Evolutionary conservation across 805 yeast genomes (phyloP), one percentile per base, ranked within the genome.

Genomic region (Ogataea pilisensis): DNA sequence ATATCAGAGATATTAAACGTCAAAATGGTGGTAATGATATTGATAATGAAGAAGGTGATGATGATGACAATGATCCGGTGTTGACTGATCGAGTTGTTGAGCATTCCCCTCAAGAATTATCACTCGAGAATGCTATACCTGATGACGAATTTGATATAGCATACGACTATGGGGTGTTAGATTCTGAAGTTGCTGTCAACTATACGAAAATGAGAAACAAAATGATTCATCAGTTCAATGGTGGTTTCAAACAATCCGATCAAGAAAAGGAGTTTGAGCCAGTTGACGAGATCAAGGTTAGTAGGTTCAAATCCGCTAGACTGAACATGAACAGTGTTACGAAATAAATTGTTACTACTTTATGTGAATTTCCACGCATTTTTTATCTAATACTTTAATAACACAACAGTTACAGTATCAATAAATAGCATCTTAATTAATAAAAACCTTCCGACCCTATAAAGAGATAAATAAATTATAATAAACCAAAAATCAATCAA

Each of bases 301-400:
- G 95, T 54, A 66, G 88, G 38, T 87, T 87, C 60, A 83, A 70
- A 53, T 76, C 85, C 9, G 82, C 85, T 5, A 53, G 63, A 25
- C 42, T 61, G 17, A 65, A 59, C 30, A 39, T 52, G 35, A 37
- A 37, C 16, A 26, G 42, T 17, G 5, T 14, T 9, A 26, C 22
- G 4, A 26, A 22, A 8, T n/a, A 18, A 32, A 8, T 32, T 21
- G 35, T 32, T 21, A 11, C 11, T 12, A 32, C 11, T 11, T 14
- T 32, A 8, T 18, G 25, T 30, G 14, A 8, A 16, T 28, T 7
- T 18, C 22, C 26, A 29, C 20, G 14, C 11, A 30, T n/a, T n/a
- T n/a, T n/a, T n/a, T n/a, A n/a, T n/a, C n/a, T n/a, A n/a, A n/a
- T n/a, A n/a, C n/a, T n/a, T n/a, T n/a, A n/a, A n/a, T n/a, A n/a